Evolutionary conservation across 768 basidiomycete species (phyloP), one percentile per base, ranked within the genome.

Genomic region (Termitomyces sp.): DNA sequence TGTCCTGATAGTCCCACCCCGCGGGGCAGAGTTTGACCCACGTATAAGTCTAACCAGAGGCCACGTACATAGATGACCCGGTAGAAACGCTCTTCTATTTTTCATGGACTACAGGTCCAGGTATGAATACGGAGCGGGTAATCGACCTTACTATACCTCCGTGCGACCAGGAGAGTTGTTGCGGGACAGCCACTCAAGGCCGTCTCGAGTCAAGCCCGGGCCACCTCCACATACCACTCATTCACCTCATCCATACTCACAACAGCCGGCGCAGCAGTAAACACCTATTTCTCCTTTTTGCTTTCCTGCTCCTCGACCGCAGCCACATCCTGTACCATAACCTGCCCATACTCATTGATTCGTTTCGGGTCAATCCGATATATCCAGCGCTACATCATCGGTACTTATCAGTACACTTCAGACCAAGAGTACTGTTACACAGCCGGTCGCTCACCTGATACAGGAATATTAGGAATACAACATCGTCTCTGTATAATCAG

Each of bases 321-420:
- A 42, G 64, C 66, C 56, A 66, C 73, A 65, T 82, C 84, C 42
- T 72, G 70, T 32, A 66, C 73, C 72, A 88, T 70, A 60, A 93
- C 88, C 71, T 96, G 91, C 41, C 95, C 95, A 68, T 92, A 98
- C 76, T 98, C 96, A 72, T 99, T 99, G 62, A 92, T 82, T 62
- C 97, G 89, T 62, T 89, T 91, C 63, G 87, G 89, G 73, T 99
- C 97, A 66, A 98, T 80, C 39, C 92, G 86, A 78, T 99, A 99
- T 71, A 98, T 98, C 90, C 91, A 99, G 53, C 94, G 88, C 89
- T 95, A 70, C 56, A 52, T 61, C 56, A 57, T 60, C 53, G 51
- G 56, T 49, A 35, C n/a, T 29, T 9, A 29, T 66, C 54, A 69
- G 61, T 52, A 47, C 45, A 52, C n/a, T 29, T 9, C 39, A 31